Evolutionary conservation across 2,329 filamentous ascomycete genomes (phyloP).

Genomic region (Claviceps monticola): DNA sequence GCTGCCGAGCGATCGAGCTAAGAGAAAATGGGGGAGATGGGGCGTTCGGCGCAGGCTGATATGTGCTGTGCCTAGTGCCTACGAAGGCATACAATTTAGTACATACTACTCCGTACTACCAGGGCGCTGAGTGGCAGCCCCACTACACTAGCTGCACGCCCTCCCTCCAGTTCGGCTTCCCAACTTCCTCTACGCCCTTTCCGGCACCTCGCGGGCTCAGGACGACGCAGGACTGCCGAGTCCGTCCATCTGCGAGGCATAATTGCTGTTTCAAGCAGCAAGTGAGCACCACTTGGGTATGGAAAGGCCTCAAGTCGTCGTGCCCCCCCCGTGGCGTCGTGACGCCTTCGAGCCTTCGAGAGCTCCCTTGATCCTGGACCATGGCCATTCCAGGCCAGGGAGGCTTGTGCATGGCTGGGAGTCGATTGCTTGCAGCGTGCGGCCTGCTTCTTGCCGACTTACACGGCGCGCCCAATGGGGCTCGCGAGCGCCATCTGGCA

Average conservation of each 20-base stretch:
- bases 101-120: neutral
- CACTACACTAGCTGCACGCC: neutral
- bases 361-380: too few species aligned
- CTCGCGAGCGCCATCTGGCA: neutral
- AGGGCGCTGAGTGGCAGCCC: neutral
- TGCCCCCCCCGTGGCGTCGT: neutral
- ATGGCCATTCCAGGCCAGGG: neutral
- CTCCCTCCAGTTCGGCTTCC: neutral
- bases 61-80: too few species aligned
- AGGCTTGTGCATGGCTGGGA: neutral
- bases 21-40: too few species aligned
- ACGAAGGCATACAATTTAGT: neutral
- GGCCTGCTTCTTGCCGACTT: conserved; percentile 1
- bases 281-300: neutral
- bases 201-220: conserved; percentile 2
- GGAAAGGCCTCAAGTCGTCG: neutral
- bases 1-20: too few species aligned
- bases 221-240: conserved; percentile 1
- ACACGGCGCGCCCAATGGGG: neutral
- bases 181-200: conserved; percentile 3
- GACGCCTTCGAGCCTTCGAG: neutral
- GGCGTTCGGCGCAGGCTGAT: too few species aligned
- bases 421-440: conserved; percentile 3
- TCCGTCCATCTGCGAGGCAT: neutral
- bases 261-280: conserved; percentile 3